Evolutionary conservation across 192 early-diverging fungal genomes (phyloP).

Genomic region (Backusella macrospora): DNA sequence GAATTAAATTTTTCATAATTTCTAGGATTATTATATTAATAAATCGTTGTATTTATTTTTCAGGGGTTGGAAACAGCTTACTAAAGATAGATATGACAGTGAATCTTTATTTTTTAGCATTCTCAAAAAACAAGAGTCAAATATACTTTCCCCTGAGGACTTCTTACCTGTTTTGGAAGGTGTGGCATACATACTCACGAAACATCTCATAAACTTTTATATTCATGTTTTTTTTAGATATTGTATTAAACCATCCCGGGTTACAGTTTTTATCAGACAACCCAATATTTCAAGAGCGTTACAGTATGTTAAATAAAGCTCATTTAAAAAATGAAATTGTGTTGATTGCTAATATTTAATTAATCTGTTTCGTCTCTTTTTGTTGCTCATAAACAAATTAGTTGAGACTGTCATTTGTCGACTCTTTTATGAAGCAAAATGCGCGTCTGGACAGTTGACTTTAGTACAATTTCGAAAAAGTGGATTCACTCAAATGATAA

Average conservation of each 20-base stretch:
- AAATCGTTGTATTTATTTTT: constrained; percentile 25
- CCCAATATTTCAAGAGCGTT: constrained; percentile 82
- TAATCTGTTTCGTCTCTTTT: neutral
- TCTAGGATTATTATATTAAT: constrained; percentile 24
- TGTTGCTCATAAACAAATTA: constrained; percentile 12
- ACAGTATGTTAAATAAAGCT: constrained; percentile 53
- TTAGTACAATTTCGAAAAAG: constrained; percentile 74
- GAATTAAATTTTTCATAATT: constrained; percentile 40
- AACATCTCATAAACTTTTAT: neutral
- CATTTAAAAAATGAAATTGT: no score
- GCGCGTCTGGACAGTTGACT: constrained; percentile 73
- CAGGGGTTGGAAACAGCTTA: constrained; percentile 49
- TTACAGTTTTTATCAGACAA: constrained; percentile 82
- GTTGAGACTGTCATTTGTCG: constrained; percentile 90
- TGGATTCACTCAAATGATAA: constrained; percentile 63
- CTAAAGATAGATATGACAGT: constrained; percentile 45
- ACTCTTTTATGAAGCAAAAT: constrained; percentile 77
- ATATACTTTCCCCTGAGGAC: constrained; percentile 63
- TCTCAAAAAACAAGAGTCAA: constrained; percentile 48
- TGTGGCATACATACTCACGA: neutral
- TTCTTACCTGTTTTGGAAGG: constrained; percentile 72
- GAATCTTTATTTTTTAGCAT: constrained; percentile 62
- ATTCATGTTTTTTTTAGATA: constrained; percentile 44
- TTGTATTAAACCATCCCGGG: constrained; percentile 86
- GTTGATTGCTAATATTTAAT: no score